These are phyloP conservation scores for Fusarium coicis DNA, from an alignment of 2,329 filamentous ascomycete species.

Conservation along the genomic window DNA sequence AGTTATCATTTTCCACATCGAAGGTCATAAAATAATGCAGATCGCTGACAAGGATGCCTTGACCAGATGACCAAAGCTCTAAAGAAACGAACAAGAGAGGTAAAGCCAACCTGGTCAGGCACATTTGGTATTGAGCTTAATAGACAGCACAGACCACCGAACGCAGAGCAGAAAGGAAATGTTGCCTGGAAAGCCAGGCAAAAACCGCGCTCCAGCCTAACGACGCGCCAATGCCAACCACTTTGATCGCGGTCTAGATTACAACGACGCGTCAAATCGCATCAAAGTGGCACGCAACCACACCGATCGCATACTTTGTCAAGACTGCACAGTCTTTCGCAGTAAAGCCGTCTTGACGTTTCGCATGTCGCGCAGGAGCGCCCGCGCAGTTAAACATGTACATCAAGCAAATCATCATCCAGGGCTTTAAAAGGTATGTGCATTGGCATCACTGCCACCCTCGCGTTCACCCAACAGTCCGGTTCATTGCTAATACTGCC, in stretches of 20 bases:
- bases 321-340: conserved; percentile 40
- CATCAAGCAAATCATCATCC: conserved; percentile 99
- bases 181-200: conserved; percentile 40
- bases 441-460: neutral
- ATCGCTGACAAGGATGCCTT: conserved; percentile 4
- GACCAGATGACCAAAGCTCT: neutral
- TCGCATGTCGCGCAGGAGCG: conserved; percentile 54
- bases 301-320: conserved; percentile 31
- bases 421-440: conserved; percentile 96
- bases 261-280: conserved; percentile 45
- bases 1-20: neutral
- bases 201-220: conserved; percentile 30
- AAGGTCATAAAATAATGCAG: neutral
- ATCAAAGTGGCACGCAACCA: conserved; percentile 39
- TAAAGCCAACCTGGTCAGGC: neutral
- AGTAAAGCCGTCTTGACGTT: conserved; percentile 38
- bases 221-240: conserved; percentile 43
- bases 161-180: neutral
- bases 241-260: conserved; percentile 42
- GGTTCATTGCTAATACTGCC: conserved; percentile 34
- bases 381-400: conserved; percentile 74
- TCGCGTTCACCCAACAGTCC: neutral
- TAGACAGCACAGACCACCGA: conserved; percentile 31
- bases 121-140: neutral
- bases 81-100: neutral